Percentiles rank a stretch among this genome's conserved stretches.
These are phyloP conservation scores for Purshia tridentata DNA, from an alignment of 306 rosid species.

Conservation along the genomic window DNA sequence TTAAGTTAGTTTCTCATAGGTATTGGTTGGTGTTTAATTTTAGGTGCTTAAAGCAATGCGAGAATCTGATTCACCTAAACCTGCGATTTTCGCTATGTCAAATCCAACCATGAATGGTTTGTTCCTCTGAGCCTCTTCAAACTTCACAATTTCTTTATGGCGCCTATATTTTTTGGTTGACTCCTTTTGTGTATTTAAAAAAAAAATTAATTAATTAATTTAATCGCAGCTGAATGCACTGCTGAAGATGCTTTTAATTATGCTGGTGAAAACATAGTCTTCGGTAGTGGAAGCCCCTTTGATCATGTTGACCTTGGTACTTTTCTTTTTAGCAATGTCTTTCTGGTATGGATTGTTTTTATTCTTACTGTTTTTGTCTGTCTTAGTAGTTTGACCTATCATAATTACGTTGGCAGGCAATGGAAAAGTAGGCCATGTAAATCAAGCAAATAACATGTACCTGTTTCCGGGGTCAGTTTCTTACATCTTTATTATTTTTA, in stretches of 20 bases:
- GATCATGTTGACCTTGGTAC: conserved; percentile 83
- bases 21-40: conserved; percentile 30
- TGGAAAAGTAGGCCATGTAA: conserved; percentile 86
- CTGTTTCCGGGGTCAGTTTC: conserved; percentile 87
- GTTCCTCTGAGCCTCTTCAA: conserved; percentile 41
- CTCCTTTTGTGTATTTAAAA: background rate
- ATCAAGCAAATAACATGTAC: conserved; percentile 99
- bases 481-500: conserved; percentile 7
- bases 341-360: conserved; percentile 24
- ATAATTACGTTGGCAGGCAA: conserved; percentile 51
- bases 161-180: conserved; percentile 17
- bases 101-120: conserved; percentile 98
- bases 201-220: conserved; percentile 1
- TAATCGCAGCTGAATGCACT: conserved; percentile 84
- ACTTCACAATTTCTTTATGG: conserved; percentile 27
- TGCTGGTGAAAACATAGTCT: conserved; percentile 89
- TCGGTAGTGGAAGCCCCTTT: conserved; percentile 98
- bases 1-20: conserved; percentile 14
- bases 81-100: conserved; percentile 98
- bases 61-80: conserved; percentile 90
- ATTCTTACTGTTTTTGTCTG: conserved; percentile 14
- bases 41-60: conserved; percentile 95
- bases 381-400: conserved; percentile 17
- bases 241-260: conserved; percentile 88
- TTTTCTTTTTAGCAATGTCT: conserved; percentile 22